A percentile compares a stretch with the other conserved stretches of the same genome.
phyloP scores from a whole-genome alignment of 1,284 basidiomycete genomes.

The Ganoderma resinaceum region DNA sequence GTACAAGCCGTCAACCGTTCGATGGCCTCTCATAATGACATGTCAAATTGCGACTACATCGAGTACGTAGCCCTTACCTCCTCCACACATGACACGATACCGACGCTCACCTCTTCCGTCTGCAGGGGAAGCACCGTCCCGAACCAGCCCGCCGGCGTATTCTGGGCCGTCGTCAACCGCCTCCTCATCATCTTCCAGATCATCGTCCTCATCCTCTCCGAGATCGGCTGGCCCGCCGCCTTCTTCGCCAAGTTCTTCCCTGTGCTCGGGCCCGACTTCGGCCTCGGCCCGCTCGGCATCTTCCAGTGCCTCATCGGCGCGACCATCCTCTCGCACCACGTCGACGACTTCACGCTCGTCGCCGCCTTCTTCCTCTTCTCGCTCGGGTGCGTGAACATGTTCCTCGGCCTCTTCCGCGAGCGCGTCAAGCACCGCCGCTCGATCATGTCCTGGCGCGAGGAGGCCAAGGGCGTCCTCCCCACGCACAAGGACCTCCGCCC shows the following conservation, averaged over 20 bases:
- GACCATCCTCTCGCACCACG: conserved; percentile 82
- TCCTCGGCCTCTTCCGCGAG: conserved; percentile 78
- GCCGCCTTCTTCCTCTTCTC: conserved; percentile 89
- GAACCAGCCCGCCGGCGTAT: conserved; percentile 85
- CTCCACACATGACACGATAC: not conserved
- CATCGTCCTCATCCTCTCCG: conserved; percentile 73
- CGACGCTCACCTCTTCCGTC: conserved; percentile 5
- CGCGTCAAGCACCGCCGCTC: conserved; percentile 67
- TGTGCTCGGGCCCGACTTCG: conserved; percentile 84
- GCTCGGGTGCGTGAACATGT: conserved; percentile 83
- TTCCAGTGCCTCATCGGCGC: conserved; percentile 87
- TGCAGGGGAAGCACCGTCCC: conserved; percentile 80
- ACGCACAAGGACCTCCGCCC: conserved; percentile 50
- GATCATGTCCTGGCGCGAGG: conserved; percentile 65
- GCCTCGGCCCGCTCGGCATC: conserved; percentile 82
- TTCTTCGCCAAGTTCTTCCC: conserved; percentile 87
- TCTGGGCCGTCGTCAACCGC: conserved; percentile 87
- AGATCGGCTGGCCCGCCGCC: conserved; percentile 69
- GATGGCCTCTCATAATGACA: conserved; percentile 35
- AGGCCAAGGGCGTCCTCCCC: conserved; percentile 63
- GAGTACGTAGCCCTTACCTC: conserved; percentile 52
- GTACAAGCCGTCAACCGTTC: conserved; percentile 72
- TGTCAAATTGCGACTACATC: conserved; percentile 74
- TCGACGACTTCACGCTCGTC: conserved; percentile 82
- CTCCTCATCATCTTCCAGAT: conserved; percentile 83